phyloP scores from a whole-genome alignment of 345 rosid species.

The Turritis glabra region DNA sequence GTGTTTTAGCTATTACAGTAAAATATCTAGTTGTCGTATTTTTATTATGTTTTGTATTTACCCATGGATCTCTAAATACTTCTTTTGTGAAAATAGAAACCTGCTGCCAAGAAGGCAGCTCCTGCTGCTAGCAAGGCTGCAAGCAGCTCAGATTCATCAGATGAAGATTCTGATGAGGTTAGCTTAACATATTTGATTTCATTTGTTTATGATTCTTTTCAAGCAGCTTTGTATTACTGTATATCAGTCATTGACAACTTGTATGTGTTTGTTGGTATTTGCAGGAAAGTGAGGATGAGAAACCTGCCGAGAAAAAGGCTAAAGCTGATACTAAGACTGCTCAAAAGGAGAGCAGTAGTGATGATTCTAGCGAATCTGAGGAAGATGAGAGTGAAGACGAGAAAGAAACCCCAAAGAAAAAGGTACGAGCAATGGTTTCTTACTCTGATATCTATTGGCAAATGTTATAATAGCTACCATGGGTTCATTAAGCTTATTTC shows the following conservation, averaged over 20 bases:
- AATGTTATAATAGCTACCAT: neutral
- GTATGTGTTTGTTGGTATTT: neutral
- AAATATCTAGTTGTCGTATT: neutral
- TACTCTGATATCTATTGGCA: neutral
- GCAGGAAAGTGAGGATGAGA: constrained; percentile 52
- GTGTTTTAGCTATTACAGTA: neutral
- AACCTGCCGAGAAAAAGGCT: constrained; percentile 51
- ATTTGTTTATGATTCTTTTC: neutral
- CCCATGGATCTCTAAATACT: neutral
- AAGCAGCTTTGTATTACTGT: neutral
- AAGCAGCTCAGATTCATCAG: constrained; percentile 39
- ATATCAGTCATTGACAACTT: neutral
- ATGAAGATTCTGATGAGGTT: constrained; percentile 42
- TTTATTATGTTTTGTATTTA: neutral
- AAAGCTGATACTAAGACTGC: constrained; percentile 40
- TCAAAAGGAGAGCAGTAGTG: constrained; percentile 55
- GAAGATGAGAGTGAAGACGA: constrained; percentile 64
- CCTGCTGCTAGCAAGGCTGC: constrained; percentile 38
- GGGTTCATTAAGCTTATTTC: neutral
- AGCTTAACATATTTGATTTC: neutral
- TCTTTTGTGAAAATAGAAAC: constrained; percentile 15
- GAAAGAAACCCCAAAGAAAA: constrained; percentile 52
- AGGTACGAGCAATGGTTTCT: constrained; percentile 16
- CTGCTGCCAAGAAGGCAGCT: constrained; percentile 40
- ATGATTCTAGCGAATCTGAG: constrained; percentile 47